Conservation (phyloP, 805 yeast genomes). For the Tetrapisispora phaffii region DNA sequence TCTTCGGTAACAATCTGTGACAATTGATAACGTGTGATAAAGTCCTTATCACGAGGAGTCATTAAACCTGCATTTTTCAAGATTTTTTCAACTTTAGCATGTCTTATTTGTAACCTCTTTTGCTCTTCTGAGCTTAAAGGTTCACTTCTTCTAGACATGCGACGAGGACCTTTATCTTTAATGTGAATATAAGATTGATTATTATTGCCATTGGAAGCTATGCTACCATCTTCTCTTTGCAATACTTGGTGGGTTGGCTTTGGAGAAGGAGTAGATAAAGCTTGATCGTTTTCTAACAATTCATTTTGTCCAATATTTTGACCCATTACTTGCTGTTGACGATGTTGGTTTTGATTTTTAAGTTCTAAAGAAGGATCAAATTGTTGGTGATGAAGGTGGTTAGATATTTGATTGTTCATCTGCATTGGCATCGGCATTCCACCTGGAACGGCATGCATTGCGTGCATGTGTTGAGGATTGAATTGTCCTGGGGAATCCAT, state of each 20-base stretch:
- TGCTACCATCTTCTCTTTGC: conserved; percentile 3
- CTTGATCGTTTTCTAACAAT: background rate
- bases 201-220: background rate
- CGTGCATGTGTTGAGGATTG: conserved; percentile 1
- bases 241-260: background rate
- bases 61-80: conserved; percentile 82
- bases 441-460: background rate
- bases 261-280: background rate
- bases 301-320: conserved; percentile 2
- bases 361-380: conserved; percentile 14
- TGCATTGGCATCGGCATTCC: conserved; percentile 3
- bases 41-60: conserved; percentile 96
- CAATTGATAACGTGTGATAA: conserved; percentile 85
- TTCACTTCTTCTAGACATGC: conserved; percentile 23
- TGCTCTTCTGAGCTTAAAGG: conserved; percentile 64
- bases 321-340: conserved; percentile 5
- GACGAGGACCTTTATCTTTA: conserved; percentile 12
- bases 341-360: conserved; percentile 12
- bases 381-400: conserved; percentile 6
- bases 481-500: background rate
- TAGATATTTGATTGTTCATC: conserved; percentile 2
- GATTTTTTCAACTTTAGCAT: conserved; percentile 64
- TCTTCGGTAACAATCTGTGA: conserved; percentile 95
- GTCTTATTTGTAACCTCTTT: conserved; percentile 55
- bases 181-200: conserved; percentile 5